Evolutionary conservation across 306 rosid genomes (phyloP).

Genomic region (Pyrus betulifolia): DNA sequence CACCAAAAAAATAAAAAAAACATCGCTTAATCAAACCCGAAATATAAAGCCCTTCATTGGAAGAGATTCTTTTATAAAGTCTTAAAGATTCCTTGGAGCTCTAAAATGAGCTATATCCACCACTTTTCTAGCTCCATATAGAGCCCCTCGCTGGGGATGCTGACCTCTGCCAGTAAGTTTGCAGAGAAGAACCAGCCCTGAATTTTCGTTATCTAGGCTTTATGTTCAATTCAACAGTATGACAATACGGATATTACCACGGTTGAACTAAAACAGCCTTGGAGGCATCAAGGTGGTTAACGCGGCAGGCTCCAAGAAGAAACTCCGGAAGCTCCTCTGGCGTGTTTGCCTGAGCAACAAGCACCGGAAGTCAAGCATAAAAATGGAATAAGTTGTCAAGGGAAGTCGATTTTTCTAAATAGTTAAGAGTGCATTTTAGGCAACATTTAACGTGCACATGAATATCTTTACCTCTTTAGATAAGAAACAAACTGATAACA

Average conservation of each 20-base stretch:
- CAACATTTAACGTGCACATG: not conserved
- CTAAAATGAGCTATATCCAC: no score
- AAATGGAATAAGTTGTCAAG: not conserved
- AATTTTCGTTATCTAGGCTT: not conserved
- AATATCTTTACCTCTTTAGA: not conserved
- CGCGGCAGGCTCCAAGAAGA: conserved; percentile 79
- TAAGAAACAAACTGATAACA: not conserved
- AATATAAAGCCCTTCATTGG: no score
- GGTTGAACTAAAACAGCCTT: conserved; percentile 41
- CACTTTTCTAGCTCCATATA: no score
- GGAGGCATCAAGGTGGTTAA: conserved; percentile 66
- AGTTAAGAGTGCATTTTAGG: not conserved
- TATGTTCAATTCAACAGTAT: not conserved
- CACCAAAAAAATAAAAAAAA: no score
- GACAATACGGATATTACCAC: not conserved
- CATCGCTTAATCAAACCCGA: no score
- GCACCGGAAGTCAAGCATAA: not conserved
- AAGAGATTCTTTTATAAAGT: no score
- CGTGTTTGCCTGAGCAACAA: conserved; percentile 53
- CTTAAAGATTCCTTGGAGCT: no score
- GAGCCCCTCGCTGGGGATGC: no score
- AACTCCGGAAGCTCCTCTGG: conserved; percentile 76
- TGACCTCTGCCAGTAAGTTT: conserved; percentile 16
- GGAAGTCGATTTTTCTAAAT: not conserved
- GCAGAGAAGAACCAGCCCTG: conserved; percentile 20